Conservation (phyloP, 2,329 filamentous ascomycete species). For the Aphanocladium album region DNA sequence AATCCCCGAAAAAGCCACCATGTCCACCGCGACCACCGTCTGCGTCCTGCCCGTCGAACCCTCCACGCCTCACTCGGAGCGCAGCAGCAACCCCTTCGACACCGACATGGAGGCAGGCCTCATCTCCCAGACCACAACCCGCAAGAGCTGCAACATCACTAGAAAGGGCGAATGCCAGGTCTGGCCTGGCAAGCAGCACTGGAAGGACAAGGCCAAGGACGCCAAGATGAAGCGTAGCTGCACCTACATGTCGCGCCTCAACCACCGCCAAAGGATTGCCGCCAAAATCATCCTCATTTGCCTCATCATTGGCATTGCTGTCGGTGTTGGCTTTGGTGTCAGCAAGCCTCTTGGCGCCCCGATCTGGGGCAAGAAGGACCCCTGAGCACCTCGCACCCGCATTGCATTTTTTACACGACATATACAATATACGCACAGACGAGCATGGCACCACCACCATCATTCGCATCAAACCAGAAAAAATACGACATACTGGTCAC, state of each 20-base stretch:
- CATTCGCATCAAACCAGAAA: background rate
- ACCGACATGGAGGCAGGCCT: constrained; percentile 53
- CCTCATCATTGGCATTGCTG: constrained; percentile 48
- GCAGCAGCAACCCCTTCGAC: constrained; percentile 48
- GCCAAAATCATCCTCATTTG: constrained; percentile 50
- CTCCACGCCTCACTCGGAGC: constrained; percentile 39
- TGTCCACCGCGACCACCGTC: constrained; percentile 22
- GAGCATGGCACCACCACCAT: background rate
- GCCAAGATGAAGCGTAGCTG: constrained; percentile 50
- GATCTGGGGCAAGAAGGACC: constrained; percentile 45
- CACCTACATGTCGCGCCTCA: constrained; percentile 48
- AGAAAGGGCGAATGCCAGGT: constrained; percentile 47
- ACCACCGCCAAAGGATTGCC: constrained; percentile 49
- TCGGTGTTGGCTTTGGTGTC: constrained; percentile 55
- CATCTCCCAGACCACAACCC: constrained; percentile 29
- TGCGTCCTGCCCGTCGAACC: constrained; percentile 18
- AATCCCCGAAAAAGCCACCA: constrained; percentile 26
- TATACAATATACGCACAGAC: constrained; percentile 4
- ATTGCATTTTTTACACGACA: background rate
- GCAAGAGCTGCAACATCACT: constrained; percentile 21
- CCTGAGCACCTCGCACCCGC: background rate
- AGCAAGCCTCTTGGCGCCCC: constrained; percentile 56
- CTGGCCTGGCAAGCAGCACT: constrained; percentile 57
- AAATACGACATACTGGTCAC: background rate
- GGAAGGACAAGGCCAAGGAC: constrained; percentile 54